Base-by-base conservation (phyloP, 1,139 yeast genomes). In the Zygosaccharomyces pseudobailii region DNA sequence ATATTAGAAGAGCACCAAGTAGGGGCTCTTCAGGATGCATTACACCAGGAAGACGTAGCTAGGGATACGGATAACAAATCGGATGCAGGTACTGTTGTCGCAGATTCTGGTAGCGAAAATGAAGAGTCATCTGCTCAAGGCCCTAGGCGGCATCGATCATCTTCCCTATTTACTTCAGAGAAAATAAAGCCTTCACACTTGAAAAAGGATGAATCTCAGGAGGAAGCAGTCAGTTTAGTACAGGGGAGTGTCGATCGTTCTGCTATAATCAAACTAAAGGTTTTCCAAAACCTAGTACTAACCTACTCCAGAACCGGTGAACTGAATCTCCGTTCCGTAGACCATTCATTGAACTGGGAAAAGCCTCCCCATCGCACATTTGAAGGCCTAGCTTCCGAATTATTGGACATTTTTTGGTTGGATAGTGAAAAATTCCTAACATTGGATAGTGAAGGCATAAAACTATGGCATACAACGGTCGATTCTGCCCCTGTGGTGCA, bases 391-490 rank as follows among this genome's bases (percentile, higher is more conserved):
- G 48, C 47, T 5, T 46, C 53, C 5, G 40, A 41, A 17, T 40
- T 56, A 4, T 36, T 54, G 28, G 62, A 54, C 13, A 45, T 59
- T 10, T 59, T 51, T 37, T 61, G 65, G 65, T 42, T 60, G 28
- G 58, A 57, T 40, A 45, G 43, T 30, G 49, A 50, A 13, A 54
- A 40, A n/a, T 51, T 58, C 33, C 28, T 59, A 39, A 51, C 54
- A 6, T 40, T 61, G 4, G 61, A 58, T 33, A 50, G 50, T 21
- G 45, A 40, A 4, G 62, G 62, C 33, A 43, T 61, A 5, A 53
- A 54, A 36, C 42, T 61, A 9, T 59, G 59, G 56, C 43, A 54
- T 5, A 36, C 48, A 2, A 36, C 25, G 5, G 43, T 44, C 21
- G 52, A 46, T 24, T 43, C 49, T 9, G 46, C 38, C 21, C 53